Evolutionary conservation across 495 filamentous ascomycete genomes (phyloP).

Genomic region (Hypoxylon trugodes): DNA sequence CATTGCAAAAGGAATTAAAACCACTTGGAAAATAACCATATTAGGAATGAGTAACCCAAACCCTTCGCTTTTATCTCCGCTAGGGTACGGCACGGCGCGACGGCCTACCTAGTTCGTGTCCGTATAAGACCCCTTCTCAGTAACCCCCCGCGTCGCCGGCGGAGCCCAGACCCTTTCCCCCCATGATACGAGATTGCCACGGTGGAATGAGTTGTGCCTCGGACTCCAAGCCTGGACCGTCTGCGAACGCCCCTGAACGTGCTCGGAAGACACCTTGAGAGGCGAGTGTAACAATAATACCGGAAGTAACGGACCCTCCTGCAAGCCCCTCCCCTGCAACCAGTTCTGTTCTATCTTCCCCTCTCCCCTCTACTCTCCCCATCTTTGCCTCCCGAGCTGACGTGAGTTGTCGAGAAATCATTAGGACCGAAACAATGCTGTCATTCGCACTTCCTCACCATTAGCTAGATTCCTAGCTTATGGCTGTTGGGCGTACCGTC

Average conservation of each 20-base stretch:
- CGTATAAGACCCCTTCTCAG: conserved; percentile 9
- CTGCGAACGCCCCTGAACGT: conserved; percentile 25
- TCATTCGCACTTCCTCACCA: conserved; percentile 33
- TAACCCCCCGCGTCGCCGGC: conserved; percentile 34
- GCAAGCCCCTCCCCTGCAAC: conserved; percentile 36
- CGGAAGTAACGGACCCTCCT: conserved; percentile 41
- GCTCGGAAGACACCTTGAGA: conserved; percentile 20
- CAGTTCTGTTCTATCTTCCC: not conserved
- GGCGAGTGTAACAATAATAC: conserved; percentile 38
- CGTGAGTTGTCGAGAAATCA: conserved; percentile 30
- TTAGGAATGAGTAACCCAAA: conserved; percentile 38
- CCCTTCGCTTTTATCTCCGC: conserved; percentile 6
- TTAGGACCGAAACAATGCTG: conserved; percentile 19
- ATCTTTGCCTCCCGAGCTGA: conserved; percentile 21
- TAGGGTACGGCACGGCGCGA: conserved; percentile 21
- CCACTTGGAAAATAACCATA: conserved; percentile 23
- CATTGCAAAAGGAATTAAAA: conserved; percentile 8
- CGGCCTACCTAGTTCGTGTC: conserved; percentile 3
- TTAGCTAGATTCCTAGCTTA: conserved; percentile 32
- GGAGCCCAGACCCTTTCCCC: conserved; percentile 18
- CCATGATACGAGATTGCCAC: conserved; percentile 33
- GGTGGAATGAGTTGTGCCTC: conserved; percentile 21
- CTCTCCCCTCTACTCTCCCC: not conserved
- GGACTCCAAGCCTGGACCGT: conserved; percentile 26
- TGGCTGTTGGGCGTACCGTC: conserved; percentile 14